A percentile compares a stretch with the other conserved stretches of the same genome.
Evolutionary conservation across 208 protist genomes (phyloP).

Genomic region (Trypanosoma vivax): DNA sequence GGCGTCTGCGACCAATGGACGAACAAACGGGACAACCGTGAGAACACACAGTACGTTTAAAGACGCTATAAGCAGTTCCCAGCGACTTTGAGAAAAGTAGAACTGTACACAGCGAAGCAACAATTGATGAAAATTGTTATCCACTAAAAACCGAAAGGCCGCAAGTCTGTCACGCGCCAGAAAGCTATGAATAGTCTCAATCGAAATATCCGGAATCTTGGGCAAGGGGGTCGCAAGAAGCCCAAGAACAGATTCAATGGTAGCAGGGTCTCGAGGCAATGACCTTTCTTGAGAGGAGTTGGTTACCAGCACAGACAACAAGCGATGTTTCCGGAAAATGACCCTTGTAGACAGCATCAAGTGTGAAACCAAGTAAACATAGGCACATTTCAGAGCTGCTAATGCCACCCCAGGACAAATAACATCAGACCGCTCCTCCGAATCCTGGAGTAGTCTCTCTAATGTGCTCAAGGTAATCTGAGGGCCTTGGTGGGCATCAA

Average conservation of each 20-base stretch:
- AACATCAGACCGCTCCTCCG: conserved; percentile 73
- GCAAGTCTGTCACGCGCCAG: conserved; percentile 54
- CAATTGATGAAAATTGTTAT: conserved; percentile 56
- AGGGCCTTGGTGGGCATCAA: conserved; percentile 53
- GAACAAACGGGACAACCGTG: conserved; percentile 63
- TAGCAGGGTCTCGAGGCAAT: conserved; percentile 60
- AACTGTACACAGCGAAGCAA: conserved; percentile 69
- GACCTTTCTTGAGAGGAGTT: conserved; percentile 52
- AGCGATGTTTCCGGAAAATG: conserved; percentile 74
- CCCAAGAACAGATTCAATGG: conserved; percentile 62
- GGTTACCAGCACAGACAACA: conserved; percentile 61
- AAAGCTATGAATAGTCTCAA: conserved; percentile 73
- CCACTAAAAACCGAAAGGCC: conserved; percentile 46
- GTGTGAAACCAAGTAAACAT: conserved; percentile 72
- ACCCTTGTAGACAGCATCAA: conserved; percentile 80
- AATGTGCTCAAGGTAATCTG: conserved; percentile 40
- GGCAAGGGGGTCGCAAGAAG: conserved; percentile 46
- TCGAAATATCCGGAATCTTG: conserved; percentile 52
- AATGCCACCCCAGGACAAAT: conserved; percentile 46
- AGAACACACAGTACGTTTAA: conserved; percentile 70
- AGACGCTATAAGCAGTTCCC: conserved; percentile 61
- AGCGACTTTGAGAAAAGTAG: conserved; percentile 76
- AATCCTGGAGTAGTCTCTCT: conserved; percentile 41
- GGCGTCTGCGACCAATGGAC: conserved; percentile 60
- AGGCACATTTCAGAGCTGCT: conserved; percentile 57